Percentiles rank a stretch among this genome's conserved stretches.
These are phyloP conservation scores for Rugosomyces carneus DNA, from an alignment of 1,284 basidiomycete species.

Conservation along the genomic window DNA sequence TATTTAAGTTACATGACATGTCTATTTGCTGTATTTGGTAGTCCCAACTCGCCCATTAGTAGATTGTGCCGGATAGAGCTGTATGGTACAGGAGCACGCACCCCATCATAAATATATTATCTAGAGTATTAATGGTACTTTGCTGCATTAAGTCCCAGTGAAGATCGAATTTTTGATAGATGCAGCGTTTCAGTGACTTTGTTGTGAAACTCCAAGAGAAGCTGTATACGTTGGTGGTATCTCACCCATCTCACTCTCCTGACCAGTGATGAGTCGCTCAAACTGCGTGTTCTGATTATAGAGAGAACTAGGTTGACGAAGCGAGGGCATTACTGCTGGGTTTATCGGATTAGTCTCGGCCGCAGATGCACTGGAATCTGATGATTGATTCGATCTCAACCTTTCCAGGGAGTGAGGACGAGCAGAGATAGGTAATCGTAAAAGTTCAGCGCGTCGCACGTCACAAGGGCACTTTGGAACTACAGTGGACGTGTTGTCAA, in stretches of 20 bases:
- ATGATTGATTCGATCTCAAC: slow-evolving; percentile 26
- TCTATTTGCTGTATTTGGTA: slow-evolving; percentile 18
- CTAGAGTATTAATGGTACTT: not conserved
- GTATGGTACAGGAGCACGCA: not conserved
- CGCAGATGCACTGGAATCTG: slow-evolving; percentile 29
- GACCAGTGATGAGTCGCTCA: slow-evolving; percentile 42
- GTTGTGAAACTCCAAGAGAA: slow-evolving; percentile 7
- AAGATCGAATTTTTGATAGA: not conserved
- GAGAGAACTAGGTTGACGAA: slow-evolving; percentile 27
- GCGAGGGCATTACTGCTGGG: slow-evolving; percentile 23
- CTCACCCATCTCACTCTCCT: slow-evolving; percentile 41
- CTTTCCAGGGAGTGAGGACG: slow-evolving; percentile 23
- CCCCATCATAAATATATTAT: not conserved
- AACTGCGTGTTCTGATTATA: slow-evolving; percentile 43
- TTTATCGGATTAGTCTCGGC: slow-evolving; percentile 27
- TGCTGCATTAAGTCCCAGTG: not conserved
- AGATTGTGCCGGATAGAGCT: not conserved
- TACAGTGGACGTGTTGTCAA: slow-evolving; percentile 29
- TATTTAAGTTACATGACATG: slow-evolving; percentile 13
- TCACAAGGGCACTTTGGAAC: slow-evolving; percentile 41
- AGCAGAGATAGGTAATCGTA: not conserved
- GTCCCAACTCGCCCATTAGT: slow-evolving; percentile 7
- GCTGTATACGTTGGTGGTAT: slow-evolving; percentile 40
- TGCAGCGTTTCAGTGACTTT: slow-evolving; percentile 2
- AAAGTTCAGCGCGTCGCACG: slow-evolving; percentile 12